phyloP scores from a whole-genome alignment of 441 rosid genomes.

The Flueggea neowawraea region DNA sequence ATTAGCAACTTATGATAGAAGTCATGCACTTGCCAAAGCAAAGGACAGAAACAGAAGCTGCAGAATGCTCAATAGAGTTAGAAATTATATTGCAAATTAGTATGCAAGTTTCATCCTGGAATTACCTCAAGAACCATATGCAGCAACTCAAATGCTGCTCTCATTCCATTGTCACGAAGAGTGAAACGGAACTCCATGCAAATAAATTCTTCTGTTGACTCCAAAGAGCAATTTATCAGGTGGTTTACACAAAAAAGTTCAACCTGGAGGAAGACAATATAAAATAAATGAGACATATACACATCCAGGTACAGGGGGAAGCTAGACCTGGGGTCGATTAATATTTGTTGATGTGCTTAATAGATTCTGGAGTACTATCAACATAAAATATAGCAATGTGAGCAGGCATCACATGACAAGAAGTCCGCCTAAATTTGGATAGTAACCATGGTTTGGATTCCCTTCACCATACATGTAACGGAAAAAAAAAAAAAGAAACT shows the following conservation, averaged over 20 bases:
- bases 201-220: constrained; percentile 98
- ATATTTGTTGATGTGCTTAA: no score
- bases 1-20: background rate
- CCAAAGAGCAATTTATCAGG: constrained; percentile 98
- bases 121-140: constrained; percentile 99
- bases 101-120: background rate
- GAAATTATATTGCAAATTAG: no score
- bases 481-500: no score
- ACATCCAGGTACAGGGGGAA: no score
- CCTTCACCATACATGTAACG: no score
- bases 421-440: no score
- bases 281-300: background rate
- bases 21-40: background rate
- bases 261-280: constrained; percentile 44
- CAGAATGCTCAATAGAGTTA: background rate
- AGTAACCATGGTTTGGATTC: no score
- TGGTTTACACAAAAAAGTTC: constrained; percentile 99
- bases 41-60: background rate
- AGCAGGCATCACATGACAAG: no score
- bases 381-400: no score
- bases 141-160: constrained; percentile 97
- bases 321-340: no score
- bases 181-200: constrained; percentile 99
- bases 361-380: no score
- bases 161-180: constrained; percentile 97